phyloP scores from a whole-genome alignment of 1,284 basidiomycete genomes.

The Ganoderma multipileum region DNA sequence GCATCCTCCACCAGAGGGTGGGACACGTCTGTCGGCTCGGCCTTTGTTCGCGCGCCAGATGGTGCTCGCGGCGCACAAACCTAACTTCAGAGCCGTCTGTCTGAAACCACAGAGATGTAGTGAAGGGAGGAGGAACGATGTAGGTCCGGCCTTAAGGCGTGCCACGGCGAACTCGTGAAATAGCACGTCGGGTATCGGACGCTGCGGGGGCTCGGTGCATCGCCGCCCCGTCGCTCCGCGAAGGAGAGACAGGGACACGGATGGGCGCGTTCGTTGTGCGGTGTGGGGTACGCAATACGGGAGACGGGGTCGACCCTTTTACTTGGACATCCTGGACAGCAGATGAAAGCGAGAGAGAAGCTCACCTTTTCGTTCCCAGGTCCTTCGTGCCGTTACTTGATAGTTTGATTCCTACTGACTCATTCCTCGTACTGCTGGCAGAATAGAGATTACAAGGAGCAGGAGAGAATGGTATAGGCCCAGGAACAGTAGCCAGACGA shows the following conservation, averaged over 20 bases:
- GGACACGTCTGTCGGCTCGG: conserved; percentile 44
- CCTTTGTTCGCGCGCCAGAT: conserved; percentile 48
- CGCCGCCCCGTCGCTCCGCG: conserved; percentile 3
- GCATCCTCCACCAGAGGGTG: conserved; percentile 5
- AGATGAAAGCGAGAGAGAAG: background rate
- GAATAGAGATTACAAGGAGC: background rate
- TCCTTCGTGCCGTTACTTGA: background rate
- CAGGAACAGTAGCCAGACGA: background rate
- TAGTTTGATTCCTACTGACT: background rate
- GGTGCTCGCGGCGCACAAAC: conserved; percentile 39
- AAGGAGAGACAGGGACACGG: conserved; percentile 20
- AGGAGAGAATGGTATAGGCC: background rate
- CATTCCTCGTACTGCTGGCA: background rate
- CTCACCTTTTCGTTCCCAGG: background rate
- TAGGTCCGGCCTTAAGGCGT: conserved; percentile 56
- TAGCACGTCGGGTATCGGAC: conserved; percentile 51
- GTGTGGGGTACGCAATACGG: background rate
- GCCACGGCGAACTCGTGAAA: conserved; percentile 44
- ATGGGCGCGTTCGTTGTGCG: background rate
- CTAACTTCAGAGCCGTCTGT: conserved; percentile 39
- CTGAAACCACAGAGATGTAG: conserved; percentile 19
- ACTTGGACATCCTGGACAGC: conserved; percentile 48
- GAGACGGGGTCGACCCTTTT: conserved; percentile 53
- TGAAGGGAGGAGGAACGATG: conserved; percentile 33
- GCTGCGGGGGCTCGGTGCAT: conserved; percentile 37